Base-by-base conservation (phyloP, 805 yeast species). In the Ogataea salicorniae region DNA sequence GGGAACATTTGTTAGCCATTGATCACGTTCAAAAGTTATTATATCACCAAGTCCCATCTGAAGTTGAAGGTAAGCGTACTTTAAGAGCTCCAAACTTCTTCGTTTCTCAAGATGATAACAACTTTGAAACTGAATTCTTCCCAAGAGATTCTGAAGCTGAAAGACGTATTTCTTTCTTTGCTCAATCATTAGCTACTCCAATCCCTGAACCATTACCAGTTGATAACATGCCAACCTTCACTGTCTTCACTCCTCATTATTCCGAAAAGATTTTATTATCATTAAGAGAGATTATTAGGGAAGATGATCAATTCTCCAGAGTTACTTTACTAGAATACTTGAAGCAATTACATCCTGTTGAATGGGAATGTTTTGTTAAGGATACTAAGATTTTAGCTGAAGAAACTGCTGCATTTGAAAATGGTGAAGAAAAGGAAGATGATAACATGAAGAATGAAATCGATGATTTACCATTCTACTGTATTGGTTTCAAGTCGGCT, bases 161-260 rank as follows among this genome's bases (percentile, higher is more conserved):
- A 75, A 91, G 99, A 77, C 94, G 99, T 79, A 91, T 94, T 60
- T 88, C 97, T 50, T 94, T 95, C 86, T 94, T 94, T 74, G 99
- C 99, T 50, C 99, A 94, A 72, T 91, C 98, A 11, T 77, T 94
- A 70, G 95, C 99, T 45, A 94, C 99, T 50, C 99, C 99, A 59
- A 91, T 94, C 61, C 96, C 97, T 54, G 99, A 94, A 74, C 98
- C 99, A 53, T 77, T 94, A 65, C 99, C 99, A 39, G 98, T 95
- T 58, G 99, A 94, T 71, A 92, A 92, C 77, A 94, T 94, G 99
- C 99, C 99, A 56, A 92, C 98, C 13, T 94, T 94, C 70, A 91
- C 99, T 37, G 98, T 94, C 20, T 75, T 92, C 69, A 86, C 92
- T 57, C 98, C 99, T 62, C 99, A 92, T 69, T 92, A 92, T 71